A percentile compares a stretch with the other conserved stretches of the same genome.
These are phyloP conservation scores for Botryotinia globosa DNA, from an alignment of 2,329 filamentous ascomycete species.

Conservation along the genomic window DNA sequence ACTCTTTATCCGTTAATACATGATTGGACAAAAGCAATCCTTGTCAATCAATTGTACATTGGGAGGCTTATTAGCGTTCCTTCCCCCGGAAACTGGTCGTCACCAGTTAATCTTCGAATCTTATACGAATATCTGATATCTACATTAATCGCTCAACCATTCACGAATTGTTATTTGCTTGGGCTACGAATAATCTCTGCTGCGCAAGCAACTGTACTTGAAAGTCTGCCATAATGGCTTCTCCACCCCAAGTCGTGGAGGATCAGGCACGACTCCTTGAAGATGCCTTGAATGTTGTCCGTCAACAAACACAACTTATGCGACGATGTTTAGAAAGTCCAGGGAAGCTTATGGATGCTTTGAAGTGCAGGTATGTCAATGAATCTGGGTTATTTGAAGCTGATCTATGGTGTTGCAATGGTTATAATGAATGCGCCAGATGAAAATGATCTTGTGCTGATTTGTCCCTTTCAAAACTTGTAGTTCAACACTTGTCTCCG, in stretches of 20 bases:
- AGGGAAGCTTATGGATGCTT: constrained; percentile 98
- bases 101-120: constrained; percentile 7
- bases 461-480: constrained; percentile 30
- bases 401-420: neutral
- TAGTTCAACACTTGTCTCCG: constrained; percentile 97
- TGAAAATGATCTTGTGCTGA: constrained; percentile 32
- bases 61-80: constrained; percentile 20
- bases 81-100: constrained; percentile 18
- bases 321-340: constrained; percentile 95
- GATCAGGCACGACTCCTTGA: constrained; percentile 91
- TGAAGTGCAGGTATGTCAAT: constrained; percentile 90
- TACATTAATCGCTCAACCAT: neutral
- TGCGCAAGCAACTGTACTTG: constrained; percentile 28
- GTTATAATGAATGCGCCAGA: constrained; percentile 11
- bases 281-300: constrained; percentile 93
- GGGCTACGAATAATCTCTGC: constrained; percentile 30
- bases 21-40: neutral
- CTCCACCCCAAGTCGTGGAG: constrained; percentile 61
- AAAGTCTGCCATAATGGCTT: constrained; percentile 43
- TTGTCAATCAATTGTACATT: constrained; percentile 9
- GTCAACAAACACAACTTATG: constrained; percentile 96
- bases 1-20: neutral
- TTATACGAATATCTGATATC: constrained; percentile 7
- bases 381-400: neutral
- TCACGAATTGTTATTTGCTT: constrained; percentile 18